Evolutionary conservation across 495 filamentous ascomycete species (phyloP), one percentile per base, ranked within the genome.

Genomic region (Penicillium subrubescens): DNA sequence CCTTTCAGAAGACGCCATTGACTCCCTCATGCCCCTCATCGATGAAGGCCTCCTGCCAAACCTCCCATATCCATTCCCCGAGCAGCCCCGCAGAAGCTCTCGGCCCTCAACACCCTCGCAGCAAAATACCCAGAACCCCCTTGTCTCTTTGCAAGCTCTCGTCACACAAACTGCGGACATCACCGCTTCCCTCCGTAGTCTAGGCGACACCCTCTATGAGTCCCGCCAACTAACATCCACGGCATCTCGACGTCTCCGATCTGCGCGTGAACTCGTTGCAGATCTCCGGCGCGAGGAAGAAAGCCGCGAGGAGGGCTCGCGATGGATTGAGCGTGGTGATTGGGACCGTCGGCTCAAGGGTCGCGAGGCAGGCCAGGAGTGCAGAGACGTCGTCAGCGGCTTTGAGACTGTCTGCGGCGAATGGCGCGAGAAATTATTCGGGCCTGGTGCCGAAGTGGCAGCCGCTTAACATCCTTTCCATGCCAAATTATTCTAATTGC

Each of bases 121-220:
- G 59, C 64, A 69, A 19, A 67, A 73, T 29, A 31, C 74, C 56
- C 61, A 74, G n/a, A 73, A 81, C 58, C 78, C 81, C 0, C 81
- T 92, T 74, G 69, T 77, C 27, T 79, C 82, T 33, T 73, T 88
- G n/a, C 82, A 87, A 60, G 75, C 81, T 37, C 79, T 82, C 6
- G 77, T 83, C 62, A 76, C 82, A 2, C 82, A 81, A 71, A 97
- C 93, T 0, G 77, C 88, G 27, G 92, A 95, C 46, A 84, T 97
- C 17, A 87, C 92, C 34, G 83, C 88, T 59, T 89, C 92, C 2
- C 88, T 99, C 50, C 90, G 90, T 62, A 87, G 90, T 67, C 83
- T 99, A 8, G 90, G 90, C n/a, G 95, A 99, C 73, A 93, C 91
- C 0, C 82, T 98, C 23, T 94, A 98, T 75, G 96, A 97, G 88